Conservation (phyloP, 208 protist genomes). For the Histomonas meleagridis region DNA sequence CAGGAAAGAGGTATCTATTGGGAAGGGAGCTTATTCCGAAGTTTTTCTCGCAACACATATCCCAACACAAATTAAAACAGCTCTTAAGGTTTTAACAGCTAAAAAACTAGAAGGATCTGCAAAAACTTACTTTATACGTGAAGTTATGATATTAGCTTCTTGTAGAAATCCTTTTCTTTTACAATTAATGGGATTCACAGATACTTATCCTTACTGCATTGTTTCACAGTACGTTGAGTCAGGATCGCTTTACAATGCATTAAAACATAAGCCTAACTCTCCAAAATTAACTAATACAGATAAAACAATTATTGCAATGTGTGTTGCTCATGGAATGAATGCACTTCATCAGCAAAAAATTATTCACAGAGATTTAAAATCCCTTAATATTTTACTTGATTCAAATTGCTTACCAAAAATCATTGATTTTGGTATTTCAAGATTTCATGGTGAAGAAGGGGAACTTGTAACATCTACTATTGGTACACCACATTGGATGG, state of each 20-base stretch:
- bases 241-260: conserved; percentile 5
- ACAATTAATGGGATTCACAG: background rate
- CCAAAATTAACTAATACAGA: background rate
- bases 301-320: conserved; percentile 14
- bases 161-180: background rate
- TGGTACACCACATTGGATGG: conserved; percentile 38
- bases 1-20: background rate
- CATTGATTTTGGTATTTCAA: background rate
- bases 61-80: background rate
- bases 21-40: background rate
- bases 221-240: background rate
- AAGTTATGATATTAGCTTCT: background rate
- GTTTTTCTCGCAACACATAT: conserved; percentile 3
- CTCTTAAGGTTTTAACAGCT: background rate
- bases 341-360: background rate
- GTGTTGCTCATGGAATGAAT: background rate
- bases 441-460: background rate
- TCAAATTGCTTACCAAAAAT: background rate
- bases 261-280: background rate
- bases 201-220: background rate
- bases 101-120: background rate
- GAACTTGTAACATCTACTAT: background rate
- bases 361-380: conserved; percentile 29
- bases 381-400: conserved; percentile 20
- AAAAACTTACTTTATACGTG: background rate